Conservation (phyloP, 1,284 basidiomycete genomes). For the Sanghuangporus weigelae region DNA sequence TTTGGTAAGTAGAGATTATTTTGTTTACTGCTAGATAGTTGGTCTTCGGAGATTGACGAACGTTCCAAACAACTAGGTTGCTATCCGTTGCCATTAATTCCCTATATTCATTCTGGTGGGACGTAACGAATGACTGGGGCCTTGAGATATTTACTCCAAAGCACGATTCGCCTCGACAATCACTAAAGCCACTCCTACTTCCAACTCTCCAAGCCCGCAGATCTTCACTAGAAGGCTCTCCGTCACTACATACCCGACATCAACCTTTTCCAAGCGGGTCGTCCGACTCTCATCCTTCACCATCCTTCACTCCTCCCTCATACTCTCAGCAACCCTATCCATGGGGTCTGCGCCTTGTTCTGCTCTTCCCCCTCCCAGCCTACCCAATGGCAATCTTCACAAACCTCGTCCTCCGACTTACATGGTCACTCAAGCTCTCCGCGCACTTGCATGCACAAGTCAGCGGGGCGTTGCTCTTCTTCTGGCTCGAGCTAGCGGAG, state of each 20-base stretch:
- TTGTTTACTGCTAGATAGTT: background rate
- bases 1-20: slow-evolving; percentile 56
- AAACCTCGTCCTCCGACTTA: slow-evolving; percentile 88
- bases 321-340: slow-evolving; percentile 35
- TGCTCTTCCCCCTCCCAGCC: slow-evolving; percentile 77
- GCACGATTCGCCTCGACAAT: slow-evolving; percentile 21
- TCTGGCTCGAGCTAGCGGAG: slow-evolving; percentile 90
- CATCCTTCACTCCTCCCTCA: background rate
- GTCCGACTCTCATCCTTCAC: background rate
- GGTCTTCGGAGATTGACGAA: slow-evolving; percentile 7
- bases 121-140: slow-evolving; percentile 98
- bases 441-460: slow-evolving; percentile 74
- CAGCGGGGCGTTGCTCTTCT: slow-evolving; percentile 82
- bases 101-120: slow-evolving; percentile 98
- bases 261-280: background rate
- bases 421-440: slow-evolving; percentile 91
- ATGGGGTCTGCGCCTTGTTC: slow-evolving; percentile 63
- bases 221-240: slow-evolving; percentile 11
- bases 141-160: slow-evolving; percentile 63
- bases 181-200: slow-evolving; percentile 35
- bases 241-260: background rate
- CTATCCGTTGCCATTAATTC: slow-evolving; percentile 86
- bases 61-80: slow-evolving; percentile 51
- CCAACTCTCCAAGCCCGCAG: slow-evolving; percentile 37
- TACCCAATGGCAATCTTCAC: slow-evolving; percentile 85